These are phyloP conservation scores for Chaetomium cochliodes DNA, from an alignment of 495 filamentous ascomycete species.

Conservation along the genomic window DNA sequence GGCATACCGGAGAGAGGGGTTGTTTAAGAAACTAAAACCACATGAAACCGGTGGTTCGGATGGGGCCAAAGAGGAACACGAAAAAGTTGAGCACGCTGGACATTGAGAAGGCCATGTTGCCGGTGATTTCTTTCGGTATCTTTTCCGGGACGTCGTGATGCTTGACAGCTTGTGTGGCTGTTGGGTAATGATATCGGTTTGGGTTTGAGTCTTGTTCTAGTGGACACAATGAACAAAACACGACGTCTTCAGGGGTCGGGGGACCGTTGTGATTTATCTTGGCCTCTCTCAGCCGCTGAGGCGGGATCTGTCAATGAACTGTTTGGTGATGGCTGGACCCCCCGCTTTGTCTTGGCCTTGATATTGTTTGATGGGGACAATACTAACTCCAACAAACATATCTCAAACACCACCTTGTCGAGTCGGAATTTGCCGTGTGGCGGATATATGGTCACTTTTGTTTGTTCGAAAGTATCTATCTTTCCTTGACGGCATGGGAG, in stretches of 20 bases:
- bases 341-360: neutral
- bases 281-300: too few species aligned
- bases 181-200: neutral
- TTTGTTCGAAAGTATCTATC: too few species aligned
- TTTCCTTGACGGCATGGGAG: too few species aligned
- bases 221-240: neutral
- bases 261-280: too few species aligned
- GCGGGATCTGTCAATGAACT: too few species aligned
- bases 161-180: neutral
- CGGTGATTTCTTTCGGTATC: neutral
- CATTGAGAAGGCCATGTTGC: slow-evolving; percentile 11
- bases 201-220: slow-evolving; percentile 5
- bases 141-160: neutral
- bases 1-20: neutral
- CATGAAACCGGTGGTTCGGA: neutral
- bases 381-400: neutral
- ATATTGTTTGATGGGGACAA: neutral
- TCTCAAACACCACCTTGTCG: too few species aligned
- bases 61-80: neutral
- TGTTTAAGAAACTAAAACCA: slow-evolving; percentile 1
- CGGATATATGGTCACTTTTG: too few species aligned
- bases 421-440: too few species aligned
- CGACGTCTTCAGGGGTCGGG: too few species aligned
- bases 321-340: too few species aligned
- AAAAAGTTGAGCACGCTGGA: slow-evolving; percentile 9